These are phyloP conservation scores for Coemansia sp. DNA, from an alignment of 192 early-diverging fungal genomes.

Conservation along the genomic window DNA sequence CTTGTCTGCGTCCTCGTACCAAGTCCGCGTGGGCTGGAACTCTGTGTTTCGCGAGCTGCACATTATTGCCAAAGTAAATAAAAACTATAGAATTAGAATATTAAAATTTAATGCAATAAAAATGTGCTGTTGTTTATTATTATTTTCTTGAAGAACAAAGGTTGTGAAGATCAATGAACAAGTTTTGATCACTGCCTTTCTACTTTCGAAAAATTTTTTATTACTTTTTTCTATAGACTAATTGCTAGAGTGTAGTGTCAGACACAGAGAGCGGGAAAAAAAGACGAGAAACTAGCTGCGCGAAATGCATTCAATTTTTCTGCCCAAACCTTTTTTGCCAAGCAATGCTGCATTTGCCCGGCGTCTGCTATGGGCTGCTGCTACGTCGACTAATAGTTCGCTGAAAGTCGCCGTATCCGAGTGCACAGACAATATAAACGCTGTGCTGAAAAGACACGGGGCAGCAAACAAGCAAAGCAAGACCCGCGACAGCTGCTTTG, in stretches of 20 bases:
- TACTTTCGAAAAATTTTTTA: conserved; percentile 1
- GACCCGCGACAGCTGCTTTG: conserved; percentile 23
- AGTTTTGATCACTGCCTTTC: not conserved
- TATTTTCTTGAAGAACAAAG: conserved; percentile 5
- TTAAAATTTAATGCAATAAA: not conserved
- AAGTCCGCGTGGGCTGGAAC: conserved; percentile 47
- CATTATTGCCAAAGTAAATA: conserved; percentile 8
- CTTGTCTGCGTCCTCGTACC: conserved; percentile 66
- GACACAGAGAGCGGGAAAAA: no score
- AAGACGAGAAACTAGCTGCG: not conserved
- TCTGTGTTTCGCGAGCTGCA: conserved; percentile 10
- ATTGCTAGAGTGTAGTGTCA: no score
- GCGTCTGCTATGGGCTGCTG: conserved; percentile 30
- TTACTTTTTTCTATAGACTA: conserved; percentile 1
- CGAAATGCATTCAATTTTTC: not conserved
- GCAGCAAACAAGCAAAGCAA: not conserved
- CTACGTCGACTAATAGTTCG: conserved; percentile 20
- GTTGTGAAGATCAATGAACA: no score
- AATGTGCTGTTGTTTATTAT: no score
- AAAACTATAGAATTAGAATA: no score
- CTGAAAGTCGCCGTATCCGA: conserved; percentile 11
- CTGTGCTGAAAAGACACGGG: not conserved
- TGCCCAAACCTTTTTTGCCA: not conserved
- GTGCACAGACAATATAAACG: conserved; percentile 8
- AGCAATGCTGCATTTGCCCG: not conserved